phyloP scores from a whole-genome alignment of 257 asterid genomes.

The Thymus quinquecostatus region DNA sequence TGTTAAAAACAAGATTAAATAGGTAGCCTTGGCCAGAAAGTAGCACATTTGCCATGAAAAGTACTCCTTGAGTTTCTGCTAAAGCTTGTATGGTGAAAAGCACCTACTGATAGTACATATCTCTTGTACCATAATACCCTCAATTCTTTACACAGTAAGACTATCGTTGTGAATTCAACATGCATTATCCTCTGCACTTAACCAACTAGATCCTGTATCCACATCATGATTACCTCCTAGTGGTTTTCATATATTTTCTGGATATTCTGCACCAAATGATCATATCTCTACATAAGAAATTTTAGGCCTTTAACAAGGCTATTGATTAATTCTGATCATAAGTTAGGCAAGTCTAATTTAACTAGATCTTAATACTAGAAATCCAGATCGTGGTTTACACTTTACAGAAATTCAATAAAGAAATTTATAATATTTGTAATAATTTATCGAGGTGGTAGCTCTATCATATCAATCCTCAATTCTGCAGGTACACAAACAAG shows the following conservation, averaged over 20 bases:
- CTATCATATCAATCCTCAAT: neutral
- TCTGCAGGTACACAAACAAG: neutral
- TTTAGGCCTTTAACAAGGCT: neutral
- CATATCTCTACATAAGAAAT: neutral
- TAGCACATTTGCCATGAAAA: slow-evolving; percentile 14
- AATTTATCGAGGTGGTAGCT: neutral
- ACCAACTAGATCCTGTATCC: neutral
- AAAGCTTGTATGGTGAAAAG: neutral
- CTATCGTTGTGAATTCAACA: neutral
- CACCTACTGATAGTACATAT: neutral
- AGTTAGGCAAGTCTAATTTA: neutral
- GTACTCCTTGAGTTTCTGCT: neutral
- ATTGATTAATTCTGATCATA: neutral
- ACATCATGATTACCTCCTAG: slow-evolving; percentile 4
- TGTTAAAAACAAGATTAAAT: neutral
- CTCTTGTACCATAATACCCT: neutral
- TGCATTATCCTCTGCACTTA: neutral
- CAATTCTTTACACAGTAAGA: neutral
- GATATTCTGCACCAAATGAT: neutral
- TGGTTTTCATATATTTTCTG: neutral
- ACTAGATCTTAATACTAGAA: slow-evolving; percentile 1
- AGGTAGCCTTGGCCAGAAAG: slow-evolving; percentile 5
- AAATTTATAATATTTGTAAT: neutral
- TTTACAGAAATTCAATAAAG: neutral
- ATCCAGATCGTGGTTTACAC: neutral